Percentiles rank a stretch among this genome's conserved stretches.
Conservation (phyloP, 2,329 filamentous ascomycete genomes). For the Stachybotrys chlorohalonatus region DNA sequence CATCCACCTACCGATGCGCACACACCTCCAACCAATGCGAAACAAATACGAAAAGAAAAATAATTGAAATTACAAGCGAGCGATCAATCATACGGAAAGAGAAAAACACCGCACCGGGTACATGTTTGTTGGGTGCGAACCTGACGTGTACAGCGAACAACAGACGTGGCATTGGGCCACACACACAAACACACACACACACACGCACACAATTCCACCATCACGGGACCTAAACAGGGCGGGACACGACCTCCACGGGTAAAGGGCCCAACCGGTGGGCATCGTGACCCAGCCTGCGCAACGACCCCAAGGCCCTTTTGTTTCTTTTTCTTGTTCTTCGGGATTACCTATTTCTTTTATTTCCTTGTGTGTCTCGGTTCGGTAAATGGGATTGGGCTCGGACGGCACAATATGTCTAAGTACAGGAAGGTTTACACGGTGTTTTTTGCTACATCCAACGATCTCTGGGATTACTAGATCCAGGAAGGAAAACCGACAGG, state of each 20-base stretch:
- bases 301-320: background rate
- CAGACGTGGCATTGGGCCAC: background rate
- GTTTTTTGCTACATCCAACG: background rate
- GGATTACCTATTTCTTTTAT: background rate
- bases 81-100: background rate
- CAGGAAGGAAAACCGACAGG: too few relatives aligned
- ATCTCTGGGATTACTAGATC: too few relatives aligned
- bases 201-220: background rate
- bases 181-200: background rate
- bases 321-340: background rate
- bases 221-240: background rate
- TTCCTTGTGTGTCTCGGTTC: background rate
- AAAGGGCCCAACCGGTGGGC: background rate
- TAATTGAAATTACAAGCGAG: background rate
- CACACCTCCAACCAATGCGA: background rate
- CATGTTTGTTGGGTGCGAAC: conserved; percentile 1
- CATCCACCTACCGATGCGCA: background rate
- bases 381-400: background rate
- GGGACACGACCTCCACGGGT: background rate
- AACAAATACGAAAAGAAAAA: background rate
- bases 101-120: background rate
- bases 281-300: background rate
- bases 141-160: background rate
- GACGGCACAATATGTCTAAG: background rate
- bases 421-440: background rate